Evolutionary conservation across 352 stramenopile species (phyloP).

Genomic region (Peronospora destructor): DNA sequence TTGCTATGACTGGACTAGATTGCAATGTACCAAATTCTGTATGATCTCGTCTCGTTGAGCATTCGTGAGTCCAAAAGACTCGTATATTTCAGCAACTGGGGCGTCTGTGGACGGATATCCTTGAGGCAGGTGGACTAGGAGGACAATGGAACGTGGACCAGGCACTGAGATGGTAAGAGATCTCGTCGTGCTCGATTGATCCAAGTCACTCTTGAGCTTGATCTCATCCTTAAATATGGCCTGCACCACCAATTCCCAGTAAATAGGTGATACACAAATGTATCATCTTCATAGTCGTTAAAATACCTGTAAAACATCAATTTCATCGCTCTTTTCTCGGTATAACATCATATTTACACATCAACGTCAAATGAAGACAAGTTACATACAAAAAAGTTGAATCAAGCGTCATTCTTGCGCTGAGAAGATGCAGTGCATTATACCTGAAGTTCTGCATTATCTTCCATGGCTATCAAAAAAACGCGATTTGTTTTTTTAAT

Average conservation of each 20-base stretch:
- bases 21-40: constrained; percentile 40
- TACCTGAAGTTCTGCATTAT: constrained; percentile 55
- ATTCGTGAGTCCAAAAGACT: constrained; percentile 76
- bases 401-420: neutral
- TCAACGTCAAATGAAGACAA: too few relatives aligned
- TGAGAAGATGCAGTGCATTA: neutral
- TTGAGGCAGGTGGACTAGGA: constrained; percentile 64
- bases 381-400: too few relatives aligned
- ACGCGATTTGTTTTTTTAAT: neutral
- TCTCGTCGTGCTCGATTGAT: constrained; percentile 32
- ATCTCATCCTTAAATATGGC: constrained; percentile 75
- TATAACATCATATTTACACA: too few relatives aligned
- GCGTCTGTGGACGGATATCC: constrained; percentile 63
- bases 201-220: constrained; percentile 42
- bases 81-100: constrained; percentile 71
- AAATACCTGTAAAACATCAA: constrained; percentile 66
- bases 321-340: constrained; percentile 47
- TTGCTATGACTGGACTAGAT: neutral
- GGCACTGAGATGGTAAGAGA: constrained; percentile 58
- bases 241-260: constrained; percentile 17
- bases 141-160: constrained; percentile 53
- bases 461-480: constrained; percentile 25
- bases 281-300: neutral
- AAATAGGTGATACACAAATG: neutral
- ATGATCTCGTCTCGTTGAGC: constrained; percentile 56